These are phyloP conservation scores for Kodamaea restingae DNA, from an alignment of 805 yeast species.

Conservation along the genomic window DNA sequence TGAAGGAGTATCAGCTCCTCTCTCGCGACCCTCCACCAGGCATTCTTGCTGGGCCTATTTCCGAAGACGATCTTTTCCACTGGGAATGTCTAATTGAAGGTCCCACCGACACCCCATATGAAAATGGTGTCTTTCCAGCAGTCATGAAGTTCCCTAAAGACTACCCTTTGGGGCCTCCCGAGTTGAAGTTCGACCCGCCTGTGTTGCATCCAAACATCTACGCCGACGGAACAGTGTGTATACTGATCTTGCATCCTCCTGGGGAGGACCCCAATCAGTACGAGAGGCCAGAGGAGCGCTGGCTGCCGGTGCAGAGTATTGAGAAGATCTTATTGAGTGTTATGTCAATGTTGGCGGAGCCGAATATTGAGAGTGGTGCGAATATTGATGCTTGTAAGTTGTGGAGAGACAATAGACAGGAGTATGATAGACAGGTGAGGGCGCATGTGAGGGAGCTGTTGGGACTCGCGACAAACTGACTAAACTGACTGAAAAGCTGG, in stretches of 20 bases:
- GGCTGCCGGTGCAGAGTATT: slow-evolving; percentile 98
- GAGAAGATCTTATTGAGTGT: slow-evolving; percentile 92
- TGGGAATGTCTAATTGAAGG: slow-evolving; percentile 89
- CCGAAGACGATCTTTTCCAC: slow-evolving; percentile 65
- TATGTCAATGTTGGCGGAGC: slow-evolving; percentile 94
- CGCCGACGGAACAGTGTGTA: slow-evolving; percentile 93
- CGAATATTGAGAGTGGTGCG: slow-evolving; percentile 95
- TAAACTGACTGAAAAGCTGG: background rate
- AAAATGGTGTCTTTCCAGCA: slow-evolving; percentile 85
- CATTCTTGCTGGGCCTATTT: slow-evolving; percentile 85
- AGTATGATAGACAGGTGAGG: slow-evolving; percentile 62
- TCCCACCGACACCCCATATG: slow-evolving; percentile 80
- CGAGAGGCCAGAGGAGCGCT: slow-evolving; percentile 91
- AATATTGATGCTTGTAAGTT: slow-evolving; percentile 75
- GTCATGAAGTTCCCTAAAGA: slow-evolving; percentile 67
- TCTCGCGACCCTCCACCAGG: slow-evolving; percentile 90
- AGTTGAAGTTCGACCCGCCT: slow-evolving; percentile 70
- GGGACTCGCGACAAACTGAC: slow-evolving; percentile 45
- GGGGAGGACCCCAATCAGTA: slow-evolving; percentile 97
- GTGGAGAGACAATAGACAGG: slow-evolving; percentile 81
- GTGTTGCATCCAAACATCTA: slow-evolving; percentile 92
- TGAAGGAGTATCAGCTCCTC: slow-evolving; percentile 87
- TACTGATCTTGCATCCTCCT: slow-evolving; percentile 90
- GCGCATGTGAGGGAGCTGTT: slow-evolving; percentile 65
- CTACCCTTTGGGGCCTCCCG: slow-evolving; percentile 81